Base-by-base conservation (phyloP, 2,329 filamentous ascomycete species). In the Colletotrichum musicola region DNA sequence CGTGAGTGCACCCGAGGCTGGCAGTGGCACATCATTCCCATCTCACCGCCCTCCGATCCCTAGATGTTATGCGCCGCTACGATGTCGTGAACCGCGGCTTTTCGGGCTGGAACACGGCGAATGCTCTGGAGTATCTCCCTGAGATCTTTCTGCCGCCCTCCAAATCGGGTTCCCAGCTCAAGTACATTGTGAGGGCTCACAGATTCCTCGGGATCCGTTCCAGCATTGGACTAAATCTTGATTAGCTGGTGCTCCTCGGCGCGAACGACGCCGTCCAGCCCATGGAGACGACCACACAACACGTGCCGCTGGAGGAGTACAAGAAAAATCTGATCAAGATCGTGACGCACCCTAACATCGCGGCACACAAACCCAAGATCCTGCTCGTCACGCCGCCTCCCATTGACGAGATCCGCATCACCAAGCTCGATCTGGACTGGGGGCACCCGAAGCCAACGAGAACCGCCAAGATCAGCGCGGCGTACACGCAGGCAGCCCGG, bases 31-130 rank as follows among this genome's bases (percentile, higher is more conserved):
- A 73, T 77, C 86, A 12, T 18, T n/a, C 10, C 16, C 42, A 16
- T 27, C 59, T 70, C 46, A 53, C 16, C 64, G 55, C 68, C 66
- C 73, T 44, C 47, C 38, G 35, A 27, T 38, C 58, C 51, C 46
- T 73, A 95, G 93, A 87, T 64, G 95, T 93, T 76, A 88, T 89
- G 57, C 89, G 95, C 65, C 89, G 90, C 42, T 84, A 96, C 14
- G 96, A 98, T 81, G 89, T 98, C 54, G 83, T 98, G 74, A 97
- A 98, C 78, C 89, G 94, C 51, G 96, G 96, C 5, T 89, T 97
- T 71, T 92, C 89, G 74, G 95, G 95, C 12, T 98, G 95, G 83
- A 97, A 91, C 75, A 94, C 94, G 2, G 85, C 86, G 42, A 90
- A 97, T 78, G 91, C 90, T 12, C 79, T 97, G 66, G 82, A 88